Conservation (phyloP, 805 yeast species). For the Suhomyces vadensis region DNA sequence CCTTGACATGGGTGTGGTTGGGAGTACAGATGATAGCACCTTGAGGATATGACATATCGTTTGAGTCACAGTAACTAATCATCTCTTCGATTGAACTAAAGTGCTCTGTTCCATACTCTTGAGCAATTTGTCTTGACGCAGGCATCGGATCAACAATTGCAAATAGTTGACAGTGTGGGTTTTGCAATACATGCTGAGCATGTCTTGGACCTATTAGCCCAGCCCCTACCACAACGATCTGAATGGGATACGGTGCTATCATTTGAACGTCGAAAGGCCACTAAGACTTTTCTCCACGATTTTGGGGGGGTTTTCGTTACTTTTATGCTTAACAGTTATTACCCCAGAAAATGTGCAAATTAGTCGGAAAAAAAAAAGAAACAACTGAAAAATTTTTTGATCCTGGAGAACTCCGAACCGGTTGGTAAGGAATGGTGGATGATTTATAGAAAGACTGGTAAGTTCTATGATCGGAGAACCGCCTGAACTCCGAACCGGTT, state of each 20-base stretch:
- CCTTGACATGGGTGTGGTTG: constrained; percentile 39
- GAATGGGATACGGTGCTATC: constrained; percentile 11
- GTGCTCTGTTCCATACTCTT: constrained; percentile 17
- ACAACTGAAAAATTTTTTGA: background rate
- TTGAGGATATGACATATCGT: constrained; percentile 28
- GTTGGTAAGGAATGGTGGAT: background rate
- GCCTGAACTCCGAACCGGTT: too few species aligned
- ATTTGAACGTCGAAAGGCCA: too few species aligned
- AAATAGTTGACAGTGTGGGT: constrained; percentile 22
- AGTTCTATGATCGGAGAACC: too few species aligned
- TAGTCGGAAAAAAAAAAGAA: background rate
- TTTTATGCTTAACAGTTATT: background rate
- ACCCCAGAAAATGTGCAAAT: constrained; percentile 1
- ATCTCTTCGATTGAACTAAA: constrained; percentile 21
- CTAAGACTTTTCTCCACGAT: too few species aligned
- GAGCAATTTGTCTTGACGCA: constrained; percentile 21
- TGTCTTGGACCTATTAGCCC: constrained; percentile 33
- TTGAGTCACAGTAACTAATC: constrained; percentile 18
- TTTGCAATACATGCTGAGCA: constrained; percentile 22
- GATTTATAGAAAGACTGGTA: background rate
- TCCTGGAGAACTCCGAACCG: background rate
- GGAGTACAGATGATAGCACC: constrained; percentile 46
- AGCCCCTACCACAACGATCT: constrained; percentile 25
- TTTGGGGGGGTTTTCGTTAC: background rate
- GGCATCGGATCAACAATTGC: constrained; percentile 29